These are phyloP conservation scores for Choricystis sp. DNA, from an alignment of 139 green algal species.

Conservation along the genomic window DNA sequence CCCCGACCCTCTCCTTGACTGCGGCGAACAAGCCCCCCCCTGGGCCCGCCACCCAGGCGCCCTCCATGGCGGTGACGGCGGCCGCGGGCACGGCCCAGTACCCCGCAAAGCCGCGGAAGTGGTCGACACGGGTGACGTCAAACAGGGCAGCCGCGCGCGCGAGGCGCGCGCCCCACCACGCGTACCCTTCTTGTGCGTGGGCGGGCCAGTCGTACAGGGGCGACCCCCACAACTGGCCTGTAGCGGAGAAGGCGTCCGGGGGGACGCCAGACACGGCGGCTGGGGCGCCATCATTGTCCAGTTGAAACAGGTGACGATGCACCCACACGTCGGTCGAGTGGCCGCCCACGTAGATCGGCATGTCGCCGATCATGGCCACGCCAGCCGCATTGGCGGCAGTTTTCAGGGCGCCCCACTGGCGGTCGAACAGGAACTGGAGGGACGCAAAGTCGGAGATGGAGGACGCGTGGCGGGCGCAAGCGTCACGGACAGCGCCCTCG, in stretches of 20 bases:
- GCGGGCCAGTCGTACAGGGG: slow-evolving; percentile 83
- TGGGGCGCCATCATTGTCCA: slow-evolving; percentile 22
- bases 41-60: slow-evolving; percentile 65
- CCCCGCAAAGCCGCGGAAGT: slow-evolving; percentile 84
- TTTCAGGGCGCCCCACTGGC: slow-evolving; percentile 73
- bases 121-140: slow-evolving; percentile 92
- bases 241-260: slow-evolving; percentile 86
- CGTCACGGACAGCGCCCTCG: slow-evolving; percentile 12
- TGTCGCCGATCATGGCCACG: slow-evolving; percentile 88
- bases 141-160: slow-evolving; percentile 70
- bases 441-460: slow-evolving; percentile 75
- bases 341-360: slow-evolving; percentile 95
- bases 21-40: slow-evolving; percentile 58
- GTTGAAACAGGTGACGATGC: slow-evolving; percentile 59
- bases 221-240: slow-evolving; percentile 92
- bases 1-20: slow-evolving; percentile 35
- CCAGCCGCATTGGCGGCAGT: slow-evolving; percentile 71
- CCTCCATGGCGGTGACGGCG: slow-evolving; percentile 76
- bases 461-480: slow-evolving; percentile 26
- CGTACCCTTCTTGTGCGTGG: slow-evolving; percentile 55
- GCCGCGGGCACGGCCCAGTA: slow-evolving; percentile 81
- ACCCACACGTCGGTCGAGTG: slow-evolving; percentile 92
- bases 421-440: slow-evolving; percentile 90
- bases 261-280: slow-evolving; percentile 65
- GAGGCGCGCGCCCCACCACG: slow-evolving; percentile 78